Percentiles rank a stretch among this genome's conserved stretches.
Conservation (phyloP, 179 eudicot species). For the Silene vulgaris region DNA sequence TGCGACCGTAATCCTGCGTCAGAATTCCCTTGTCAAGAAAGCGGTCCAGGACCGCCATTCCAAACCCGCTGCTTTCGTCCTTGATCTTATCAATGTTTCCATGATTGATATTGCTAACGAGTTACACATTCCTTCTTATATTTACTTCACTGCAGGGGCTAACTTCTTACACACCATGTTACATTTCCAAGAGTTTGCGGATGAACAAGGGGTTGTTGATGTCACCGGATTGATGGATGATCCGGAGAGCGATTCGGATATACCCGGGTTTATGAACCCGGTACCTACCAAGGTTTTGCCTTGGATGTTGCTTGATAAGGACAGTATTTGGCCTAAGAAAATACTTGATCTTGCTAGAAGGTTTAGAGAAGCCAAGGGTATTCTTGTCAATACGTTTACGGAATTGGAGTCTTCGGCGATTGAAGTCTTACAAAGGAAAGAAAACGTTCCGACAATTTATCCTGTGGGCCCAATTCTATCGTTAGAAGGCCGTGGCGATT, state of each 20-base stretch:
- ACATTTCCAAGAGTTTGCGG: neutral
- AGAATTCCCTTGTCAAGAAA: neutral
- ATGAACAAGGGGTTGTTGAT: constrained; percentile 4
- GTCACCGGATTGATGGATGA: neutral
- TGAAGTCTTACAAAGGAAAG: neutral
- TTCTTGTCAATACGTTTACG: neutral
- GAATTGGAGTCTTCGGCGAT: neutral
- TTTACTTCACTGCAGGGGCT: constrained; percentile 24
- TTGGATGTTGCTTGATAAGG: neutral
- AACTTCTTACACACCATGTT: constrained; percentile 6
- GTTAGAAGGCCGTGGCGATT: neutral
- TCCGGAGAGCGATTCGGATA: constrained; percentile 7
- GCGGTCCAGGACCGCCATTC: neutral
- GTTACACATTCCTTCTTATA: constrained; percentile 13
- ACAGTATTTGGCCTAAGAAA: neutral
- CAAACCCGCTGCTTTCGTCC: constrained; percentile 21
- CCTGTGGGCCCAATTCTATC: neutral
- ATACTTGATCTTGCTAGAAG: neutral
- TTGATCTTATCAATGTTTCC: constrained; percentile 24
- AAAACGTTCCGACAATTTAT: neutral
- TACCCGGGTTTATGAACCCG: constrained; percentile 24
- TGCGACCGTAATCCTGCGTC: neutral
- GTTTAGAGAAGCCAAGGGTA: neutral
- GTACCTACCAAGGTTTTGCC: constrained; percentile 28
- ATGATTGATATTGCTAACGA: constrained; percentile 25